These are phyloP conservation scores for Magnusiomyces magnusii DNA, from an alignment of 1,139 yeast genomes.

Conservation along the genomic window DNA sequence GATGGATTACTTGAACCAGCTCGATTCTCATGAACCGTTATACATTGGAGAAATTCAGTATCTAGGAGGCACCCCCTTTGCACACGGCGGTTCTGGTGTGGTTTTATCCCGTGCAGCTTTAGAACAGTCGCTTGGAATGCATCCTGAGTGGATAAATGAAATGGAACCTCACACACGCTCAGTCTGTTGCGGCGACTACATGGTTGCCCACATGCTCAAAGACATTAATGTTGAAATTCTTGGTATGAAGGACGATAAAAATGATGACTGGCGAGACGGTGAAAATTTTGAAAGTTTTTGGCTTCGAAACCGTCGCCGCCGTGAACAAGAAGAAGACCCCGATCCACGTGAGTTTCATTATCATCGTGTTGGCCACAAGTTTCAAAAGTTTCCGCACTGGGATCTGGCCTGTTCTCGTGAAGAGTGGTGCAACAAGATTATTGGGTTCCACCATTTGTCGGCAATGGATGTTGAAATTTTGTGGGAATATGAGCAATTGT, in stretches of 20 bases:
- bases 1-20: conserved; percentile 22
- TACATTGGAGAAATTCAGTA: conserved; percentile 31
- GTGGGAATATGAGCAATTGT: conserved; percentile 25
- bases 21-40: conserved; percentile 24
- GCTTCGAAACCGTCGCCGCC: conserved; percentile 1
- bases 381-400: conserved; percentile 7
- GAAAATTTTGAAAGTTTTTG: conserved; percentile 14
- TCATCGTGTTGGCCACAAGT: conserved; percentile 7
- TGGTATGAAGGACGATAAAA: conserved; percentile 9
- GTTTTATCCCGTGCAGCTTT: conserved; percentile 32
- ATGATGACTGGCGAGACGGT: conserved; percentile 18
- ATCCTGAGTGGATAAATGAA: conserved; percentile 23
- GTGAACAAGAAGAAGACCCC: conserved; percentile 4
- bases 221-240: conserved; percentile 14
- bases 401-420: conserved; percentile 4
- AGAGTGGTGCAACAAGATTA: conserved; percentile 25
- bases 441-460: conserved; percentile 23
- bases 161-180: conserved; percentile 25
- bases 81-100: conserved; percentile 37
- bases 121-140: conserved; percentile 24
- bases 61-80: conserved; percentile 25
- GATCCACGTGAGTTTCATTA: conserved; percentile 1
- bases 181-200: conserved; percentile 35
- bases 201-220: conserved; percentile 28
- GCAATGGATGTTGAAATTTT: conserved; percentile 22